Percentiles rank a stretch among this genome's conserved stretches.
Conservation (phyloP, 1,139 yeast genomes). For the Barnettozyma hawaiiensis region DNA sequence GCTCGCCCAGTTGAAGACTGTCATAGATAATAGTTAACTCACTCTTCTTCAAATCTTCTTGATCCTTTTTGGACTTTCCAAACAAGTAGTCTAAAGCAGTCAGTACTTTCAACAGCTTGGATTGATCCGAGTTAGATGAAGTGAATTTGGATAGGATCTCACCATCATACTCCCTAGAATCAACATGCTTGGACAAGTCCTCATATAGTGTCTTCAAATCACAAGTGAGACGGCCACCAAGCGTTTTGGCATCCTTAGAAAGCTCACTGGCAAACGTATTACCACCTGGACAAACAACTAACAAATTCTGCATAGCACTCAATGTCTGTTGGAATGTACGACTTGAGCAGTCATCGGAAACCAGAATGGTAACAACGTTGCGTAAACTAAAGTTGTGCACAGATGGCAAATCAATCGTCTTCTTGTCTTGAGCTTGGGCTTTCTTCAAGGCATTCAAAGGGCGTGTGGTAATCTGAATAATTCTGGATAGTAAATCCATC, state of each 20-base stretch:
- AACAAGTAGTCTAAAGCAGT: conserved; percentile 87
- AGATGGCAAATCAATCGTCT: conserved; percentile 50
- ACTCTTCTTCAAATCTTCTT: conserved; percentile 30
- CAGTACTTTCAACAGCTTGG: conserved; percentile 73
- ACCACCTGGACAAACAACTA: conserved; percentile 56
- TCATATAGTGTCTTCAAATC: conserved; percentile 51
- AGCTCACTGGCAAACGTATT: conserved; percentile 64
- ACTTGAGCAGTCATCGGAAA: conserved; percentile 84
- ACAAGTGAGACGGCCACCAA: conserved; percentile 51
- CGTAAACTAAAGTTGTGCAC: conserved; percentile 62
- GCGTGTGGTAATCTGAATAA: conserved; percentile 71
- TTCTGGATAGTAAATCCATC: conserved; percentile 70
- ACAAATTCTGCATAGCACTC: conserved; percentile 75
- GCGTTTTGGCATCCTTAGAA: conserved; percentile 55
- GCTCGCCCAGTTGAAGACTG: conserved; percentile 62
- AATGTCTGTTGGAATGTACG: conserved; percentile 82
- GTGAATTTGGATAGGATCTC: conserved; percentile 63
- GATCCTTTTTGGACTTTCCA: conserved; percentile 30
- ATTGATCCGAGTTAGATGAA: conserved; percentile 80
- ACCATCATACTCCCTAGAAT: conserved; percentile 44
- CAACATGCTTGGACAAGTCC: conserved; percentile 38
- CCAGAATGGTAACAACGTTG: conserved; percentile 60
- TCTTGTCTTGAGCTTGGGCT: conserved; percentile 25
- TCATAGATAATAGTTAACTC: conserved; percentile 59
- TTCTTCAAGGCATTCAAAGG: conserved; percentile 53